Conservation (phyloP, 306 rosid species). For the Quercus engelmannii region DNA sequence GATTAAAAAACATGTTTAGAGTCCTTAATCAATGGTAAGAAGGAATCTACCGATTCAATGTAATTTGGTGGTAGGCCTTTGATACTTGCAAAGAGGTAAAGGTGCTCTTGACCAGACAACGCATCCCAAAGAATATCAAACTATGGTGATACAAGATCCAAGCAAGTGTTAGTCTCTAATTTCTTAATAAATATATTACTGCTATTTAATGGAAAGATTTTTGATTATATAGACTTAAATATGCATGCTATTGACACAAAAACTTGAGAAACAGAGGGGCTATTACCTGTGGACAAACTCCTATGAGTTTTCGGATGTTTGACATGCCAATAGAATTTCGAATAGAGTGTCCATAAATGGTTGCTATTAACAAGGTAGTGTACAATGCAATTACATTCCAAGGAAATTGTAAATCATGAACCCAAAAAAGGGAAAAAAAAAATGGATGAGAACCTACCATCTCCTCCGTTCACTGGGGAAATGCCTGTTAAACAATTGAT, state of each 20-base stretch:
- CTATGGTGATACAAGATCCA: slow-evolving; percentile 34
- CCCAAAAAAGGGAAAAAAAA: background rate
- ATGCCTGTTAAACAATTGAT: slow-evolving; percentile 87
- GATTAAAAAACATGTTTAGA: background rate
- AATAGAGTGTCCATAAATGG: slow-evolving; percentile 69
- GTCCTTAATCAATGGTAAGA: background rate
- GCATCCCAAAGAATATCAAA: slow-evolving; percentile 91
- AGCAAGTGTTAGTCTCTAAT: slow-evolving; percentile 3
- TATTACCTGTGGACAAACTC: slow-evolving; percentile 92
- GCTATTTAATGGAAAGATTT: background rate
- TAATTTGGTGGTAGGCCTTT: slow-evolving; percentile 71
- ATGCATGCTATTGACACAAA: background rate
- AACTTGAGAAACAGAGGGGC: slow-evolving; percentile 6
- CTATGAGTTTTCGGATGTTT: slow-evolving; percentile 67
- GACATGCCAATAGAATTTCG: slow-evolving; percentile 69
- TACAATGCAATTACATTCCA: slow-evolving; percentile 9
- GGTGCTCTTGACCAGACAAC: slow-evolving; percentile 79
- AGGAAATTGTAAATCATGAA: background rate
- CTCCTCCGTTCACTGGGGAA: slow-evolving; percentile 73
- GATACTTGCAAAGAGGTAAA: slow-evolving; percentile 74
- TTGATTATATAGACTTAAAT: background rate
- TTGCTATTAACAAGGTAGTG: slow-evolving; percentile 44
- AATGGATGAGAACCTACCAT: slow-evolving; percentile 42
- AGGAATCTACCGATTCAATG: slow-evolving; percentile 46
- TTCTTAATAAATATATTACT: background rate